Percentiles rank a stretch among this genome's conserved stretches.
These are phyloP conservation scores for Cryphonectria japonica DNA, from an alignment of 2,329 filamentous ascomycete species.

Conservation along the genomic window DNA sequence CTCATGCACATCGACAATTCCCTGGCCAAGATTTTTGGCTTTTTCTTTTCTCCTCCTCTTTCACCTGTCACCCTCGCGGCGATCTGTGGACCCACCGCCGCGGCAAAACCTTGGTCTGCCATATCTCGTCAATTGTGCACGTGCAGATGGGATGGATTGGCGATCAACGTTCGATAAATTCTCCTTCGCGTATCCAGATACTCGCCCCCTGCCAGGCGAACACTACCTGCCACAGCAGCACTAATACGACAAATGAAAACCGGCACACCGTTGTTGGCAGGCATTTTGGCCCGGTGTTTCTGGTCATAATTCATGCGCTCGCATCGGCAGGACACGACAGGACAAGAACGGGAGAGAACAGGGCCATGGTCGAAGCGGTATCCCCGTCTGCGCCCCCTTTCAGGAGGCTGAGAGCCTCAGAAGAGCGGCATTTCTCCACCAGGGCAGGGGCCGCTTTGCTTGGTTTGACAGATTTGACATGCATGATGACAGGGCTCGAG, in stretches of 20 bases:
- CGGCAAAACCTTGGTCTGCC: slow-evolving; percentile 5
- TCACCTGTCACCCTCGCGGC: slow-evolving; percentile 1
- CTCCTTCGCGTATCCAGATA: slow-evolving; percentile 10
- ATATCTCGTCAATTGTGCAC: slow-evolving; percentile 8
- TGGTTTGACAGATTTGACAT: slow-evolving; percentile 28
- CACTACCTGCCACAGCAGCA: background rate
- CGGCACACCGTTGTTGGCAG: background rate
- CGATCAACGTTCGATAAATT: slow-evolving; percentile 3
- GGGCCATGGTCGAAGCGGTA: slow-evolving; percentile 19
- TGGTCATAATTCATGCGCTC: background rate
- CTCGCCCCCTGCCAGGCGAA: background rate
- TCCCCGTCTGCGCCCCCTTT: slow-evolving; percentile 20
- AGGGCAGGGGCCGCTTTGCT: slow-evolving; percentile 23
- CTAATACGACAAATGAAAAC: background rate
- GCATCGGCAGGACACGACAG: background rate
- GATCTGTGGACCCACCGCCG: background rate
- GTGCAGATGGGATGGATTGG: background rate
- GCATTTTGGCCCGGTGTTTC: background rate
- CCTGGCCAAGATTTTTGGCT: background rate
- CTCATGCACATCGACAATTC: background rate
- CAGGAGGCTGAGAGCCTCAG: slow-evolving; percentile 26
- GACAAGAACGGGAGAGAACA: background rate
- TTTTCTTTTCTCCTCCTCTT: background rate
- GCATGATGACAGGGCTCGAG: slow-evolving; percentile 17
- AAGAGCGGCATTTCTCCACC: slow-evolving; percentile 19